Percentiles rank a stretch among this genome's conserved stretches.
Evolutionary conservation across 768 basidiomycete species (phyloP).

Genomic region (Pholiota conissans): DNA sequence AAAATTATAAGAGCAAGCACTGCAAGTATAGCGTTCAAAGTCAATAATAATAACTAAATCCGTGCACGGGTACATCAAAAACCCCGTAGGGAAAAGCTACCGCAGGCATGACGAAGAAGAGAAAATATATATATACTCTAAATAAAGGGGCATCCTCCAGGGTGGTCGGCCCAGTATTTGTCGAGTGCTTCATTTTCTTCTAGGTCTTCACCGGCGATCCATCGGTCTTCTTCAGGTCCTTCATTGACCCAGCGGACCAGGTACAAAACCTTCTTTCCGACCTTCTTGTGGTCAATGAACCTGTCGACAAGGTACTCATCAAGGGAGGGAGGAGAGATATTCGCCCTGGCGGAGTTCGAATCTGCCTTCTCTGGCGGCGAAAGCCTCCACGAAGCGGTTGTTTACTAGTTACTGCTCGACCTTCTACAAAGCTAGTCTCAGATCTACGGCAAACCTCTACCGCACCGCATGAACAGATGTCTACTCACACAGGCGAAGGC

Average conservation of each 20-base stretch:
- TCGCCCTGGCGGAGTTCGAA: too few relatives aligned
- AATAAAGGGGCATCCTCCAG: neutral
- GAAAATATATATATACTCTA: neutral
- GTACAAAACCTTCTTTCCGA: constrained; percentile 26
- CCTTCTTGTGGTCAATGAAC: constrained; percentile 25
- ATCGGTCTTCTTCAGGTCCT: constrained; percentile 22
- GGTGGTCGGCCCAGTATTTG: neutral
- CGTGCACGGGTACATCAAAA: constrained; percentile 14
- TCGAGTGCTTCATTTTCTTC: constrained; percentile 20
- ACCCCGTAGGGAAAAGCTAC: constrained; percentile 16
- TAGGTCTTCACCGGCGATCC: constrained; percentile 26
- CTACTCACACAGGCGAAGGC: too few relatives aligned
- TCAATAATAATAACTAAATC: neutral
- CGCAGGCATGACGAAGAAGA: constrained; percentile 9
- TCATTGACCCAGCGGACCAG: constrained; percentile 30
- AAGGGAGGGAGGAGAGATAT: too few relatives aligned
- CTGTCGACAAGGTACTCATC: too few relatives aligned
- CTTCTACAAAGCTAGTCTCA: too few relatives aligned
- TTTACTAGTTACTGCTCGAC: too few relatives aligned
- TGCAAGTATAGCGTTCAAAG: too few relatives aligned
- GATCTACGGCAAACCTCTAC: too few relatives aligned
- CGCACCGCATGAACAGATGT: too few relatives aligned
- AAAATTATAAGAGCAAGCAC: too few relatives aligned
- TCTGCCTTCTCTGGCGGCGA: too few relatives aligned
- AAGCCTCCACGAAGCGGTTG: too few relatives aligned